Base-by-base conservation (phyloP, 2,329 filamentous ascomycete genomes). In the Didymella segeticola region DNA sequence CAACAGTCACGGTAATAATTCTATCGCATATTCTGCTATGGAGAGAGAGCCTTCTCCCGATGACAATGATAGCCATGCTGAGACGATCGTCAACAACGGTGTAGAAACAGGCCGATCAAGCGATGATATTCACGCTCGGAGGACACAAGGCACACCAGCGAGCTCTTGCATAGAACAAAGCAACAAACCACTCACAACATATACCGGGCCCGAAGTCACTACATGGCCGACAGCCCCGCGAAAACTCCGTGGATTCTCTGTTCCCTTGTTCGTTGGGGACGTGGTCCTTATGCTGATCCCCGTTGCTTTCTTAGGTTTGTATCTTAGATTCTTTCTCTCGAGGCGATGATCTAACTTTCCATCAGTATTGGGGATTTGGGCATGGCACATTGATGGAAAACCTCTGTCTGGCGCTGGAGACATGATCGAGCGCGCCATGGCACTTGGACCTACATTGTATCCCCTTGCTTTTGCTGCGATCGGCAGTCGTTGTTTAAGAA, bases 371-470 rank as follows among this genome's bases (percentile, higher is more conserved):
- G 53, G 7, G 2, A 43, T 56, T 5, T 31, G 15, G 2, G 47
- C 43, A 6, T 51, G 38, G 36, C 20, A 27, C 2, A 43, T 52
- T 1, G 27, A 47, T 23, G 29, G 43, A 1, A 33, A 43, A 29
- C 7, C 7, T 9, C 10, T 56, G 3, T 56, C 47, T 2, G 31
- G 30, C 2, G 22, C 34, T 26, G 53, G 53, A 2, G 27, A 17
- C 5, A 47, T 17, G 4, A 38, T 57, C 9, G 26, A 57, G 25
- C 33, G 43, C 15, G 27, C 41, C 7, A 57, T 53, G 36, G 36
- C 19, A 7, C 48, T 57, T 2, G 54, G 54, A 5, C 54, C 54
- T 2, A 57, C 54, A 3, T 19, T 57, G 8, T 57, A 45, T 29
- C 54, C 54, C 3, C 39, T 54, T 2, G 46, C 43, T 1, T 57